Evolutionary conservation across 306 rosid species (phyloP), one percentile per base, ranked within the genome.

Genomic region (Dicorynia guianensis): DNA sequence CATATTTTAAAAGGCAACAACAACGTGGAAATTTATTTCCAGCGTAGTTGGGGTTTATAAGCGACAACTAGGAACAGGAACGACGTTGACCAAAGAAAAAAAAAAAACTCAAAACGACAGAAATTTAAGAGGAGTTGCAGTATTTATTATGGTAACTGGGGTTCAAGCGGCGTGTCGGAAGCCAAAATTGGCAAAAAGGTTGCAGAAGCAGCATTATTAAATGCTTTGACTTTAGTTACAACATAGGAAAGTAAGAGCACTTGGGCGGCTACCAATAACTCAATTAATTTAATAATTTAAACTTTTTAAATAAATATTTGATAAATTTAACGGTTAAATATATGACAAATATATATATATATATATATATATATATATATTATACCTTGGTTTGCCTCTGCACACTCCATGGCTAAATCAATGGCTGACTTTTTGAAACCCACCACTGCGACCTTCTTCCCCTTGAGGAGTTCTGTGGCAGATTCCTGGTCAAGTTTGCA

Each of bases 391-490:
- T 92, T 92, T 25, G 83, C 95, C 25, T 65, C 79, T 0, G 93
- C 93, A 64, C 90, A 92, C 74, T 92, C 97, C 42, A 86, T 4
- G 71, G 95, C 97, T 73, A 91, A 85, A 85, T 91, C 97, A 72
- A 91, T 78, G 9, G 74, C 95, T 11, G 97, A 91, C 81, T 91
- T 91, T 80, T 87, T 91, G 85, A 50, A 91, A 57, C 97, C 97
- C 1, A 92, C 82, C 0, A 92, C 91, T 0, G 69, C 90, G 3
- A 92, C 97, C 36, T 89, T 89, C 66, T 92, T 89, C 18, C 84
- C 93, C 18, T 70, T 77, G 35, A 89, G 86, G 42, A 92, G 89
- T 68, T 82, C 3, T 74, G 86, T 67, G 17, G 93, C 76, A 74
- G 81, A 89, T 52, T 89, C 87, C 25, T 81, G 49, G 46, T 89